Evolutionary conservation across 176 grass and related monocot genomes (phyloP), one percentile per base, ranked within the genome.

Genomic region (Rhynchospora tenuis): DNA sequence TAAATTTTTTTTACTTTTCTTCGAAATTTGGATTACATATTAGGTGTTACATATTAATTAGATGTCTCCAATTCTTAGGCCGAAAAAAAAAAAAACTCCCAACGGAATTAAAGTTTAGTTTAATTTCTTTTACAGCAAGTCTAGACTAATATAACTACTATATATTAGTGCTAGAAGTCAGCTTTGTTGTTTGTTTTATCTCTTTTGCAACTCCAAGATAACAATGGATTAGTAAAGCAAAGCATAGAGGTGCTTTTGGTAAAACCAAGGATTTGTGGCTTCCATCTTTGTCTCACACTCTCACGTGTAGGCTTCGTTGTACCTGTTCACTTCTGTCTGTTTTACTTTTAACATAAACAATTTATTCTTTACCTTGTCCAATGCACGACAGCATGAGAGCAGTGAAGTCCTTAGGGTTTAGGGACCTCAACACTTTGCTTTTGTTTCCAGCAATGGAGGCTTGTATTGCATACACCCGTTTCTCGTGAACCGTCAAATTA

Each of bases 221-320:
- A 77, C 42, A 19, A 82, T 20, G 62, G 20, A 72, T 80, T 48
- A 17, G 3, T 59, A 81, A 86, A 71, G 76, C 54, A 33, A 69
- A 64, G 43, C 54, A 64, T 24, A 60, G 28, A 55, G 60, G 12
- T 84, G 20, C 54, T 84, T 82, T 83, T 67, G 73, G 16, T 16
- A 33, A 63, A 43, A 83, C 42, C 78, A 64, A 82, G 31, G 78
- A 81, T 12, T 24, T 64, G 9, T 82, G 79, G 56, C 54, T 84
- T 69, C 72, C 73, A 81, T 88, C 61, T 84, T 88, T 84, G 86
- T 88, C 73, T 88, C 86, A 48, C 69, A 73, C 3, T 73, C 43
- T 45, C 67, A 88, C 79, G 73, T 84, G 73, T 44, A 51, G 6
- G 26, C 58, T 81, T 58, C 45, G 9, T 61, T 61, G 55, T 62